These are phyloP conservation scores for Populus hybrid DNA, from an alignment of 441 rosid species.

Conservation along the genomic window DNA sequence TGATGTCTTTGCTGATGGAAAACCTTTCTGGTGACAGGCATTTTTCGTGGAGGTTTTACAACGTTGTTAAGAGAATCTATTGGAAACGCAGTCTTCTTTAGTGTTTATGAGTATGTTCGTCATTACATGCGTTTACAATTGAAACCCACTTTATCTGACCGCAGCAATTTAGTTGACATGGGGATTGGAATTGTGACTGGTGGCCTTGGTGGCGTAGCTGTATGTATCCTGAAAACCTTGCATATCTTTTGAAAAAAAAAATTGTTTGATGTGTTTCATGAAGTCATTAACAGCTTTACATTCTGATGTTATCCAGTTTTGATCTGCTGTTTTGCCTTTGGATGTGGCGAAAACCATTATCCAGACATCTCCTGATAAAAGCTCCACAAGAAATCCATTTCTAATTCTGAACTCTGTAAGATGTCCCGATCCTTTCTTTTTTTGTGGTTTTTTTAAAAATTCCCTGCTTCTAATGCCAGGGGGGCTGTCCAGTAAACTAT, in stretches of 20 bases:
- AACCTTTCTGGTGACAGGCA: slow-evolving; percentile 69
- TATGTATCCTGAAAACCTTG: slow-evolving; percentile 37
- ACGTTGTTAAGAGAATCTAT: slow-evolving; percentile 73
- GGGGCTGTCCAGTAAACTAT: neutral
- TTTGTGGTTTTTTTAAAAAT: neutral
- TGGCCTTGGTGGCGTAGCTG: slow-evolving; percentile 89
- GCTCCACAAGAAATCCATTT: slow-evolving; percentile 60
- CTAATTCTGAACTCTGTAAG: slow-evolving; percentile 60
- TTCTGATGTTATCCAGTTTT: slow-evolving; percentile 42
- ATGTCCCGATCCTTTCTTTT: slow-evolving; percentile 9
- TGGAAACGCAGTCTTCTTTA: slow-evolving; percentile 81
- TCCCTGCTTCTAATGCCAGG: neutral
- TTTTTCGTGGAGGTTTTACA: slow-evolving; percentile 75
- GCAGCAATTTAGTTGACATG: slow-evolving; percentile 61
- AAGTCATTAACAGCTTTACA: neutral
- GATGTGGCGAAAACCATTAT: slow-evolving; percentile 91
- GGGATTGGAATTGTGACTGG: slow-evolving; percentile 74
- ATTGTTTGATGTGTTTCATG: neutral
- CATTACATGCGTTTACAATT: slow-evolving; percentile 58
- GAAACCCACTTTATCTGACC: slow-evolving; percentile 40
- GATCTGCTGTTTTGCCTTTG: slow-evolving; percentile 77
- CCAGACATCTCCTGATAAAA: slow-evolving; percentile 66
- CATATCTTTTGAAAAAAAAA: neutral
- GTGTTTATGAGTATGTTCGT: slow-evolving; percentile 68
- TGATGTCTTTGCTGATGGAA: slow-evolving; percentile 31